Percentiles rank a stretch among this genome's conserved stretches.
phyloP scores from a whole-genome alignment of 768 basidiomycete species.

The Calocybe cyanea region DNA sequence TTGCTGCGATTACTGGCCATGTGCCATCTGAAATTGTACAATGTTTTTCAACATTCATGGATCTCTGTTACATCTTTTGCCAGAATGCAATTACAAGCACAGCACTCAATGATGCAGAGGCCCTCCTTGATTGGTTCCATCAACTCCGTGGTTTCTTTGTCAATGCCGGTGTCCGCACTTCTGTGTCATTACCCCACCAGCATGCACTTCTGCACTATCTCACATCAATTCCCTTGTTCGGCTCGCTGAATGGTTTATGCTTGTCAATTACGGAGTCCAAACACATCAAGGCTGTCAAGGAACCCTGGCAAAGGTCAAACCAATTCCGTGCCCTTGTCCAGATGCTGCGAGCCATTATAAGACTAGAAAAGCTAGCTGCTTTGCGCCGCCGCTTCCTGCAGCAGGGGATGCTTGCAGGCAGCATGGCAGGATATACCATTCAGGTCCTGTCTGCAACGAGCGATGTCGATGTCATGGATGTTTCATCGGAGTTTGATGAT shows the following conservation, averaged over 20 bases:
- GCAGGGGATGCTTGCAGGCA: conserved; percentile 1
- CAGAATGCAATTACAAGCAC: background rate
- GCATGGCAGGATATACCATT: no score
- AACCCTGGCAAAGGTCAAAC: conserved; percentile 19
- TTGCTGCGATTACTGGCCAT: conserved; percentile 20
- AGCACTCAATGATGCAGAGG: no score
- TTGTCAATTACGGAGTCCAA: no score
- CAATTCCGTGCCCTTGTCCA: conserved; percentile 17
- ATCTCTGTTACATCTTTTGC: conserved; percentile 18
- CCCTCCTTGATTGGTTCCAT: no score
- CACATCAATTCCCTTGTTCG: conserved; percentile 3
- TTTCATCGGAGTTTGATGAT: no score
- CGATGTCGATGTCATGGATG: no score
- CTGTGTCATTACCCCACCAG: conserved; percentile 19
- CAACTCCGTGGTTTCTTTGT: no score
- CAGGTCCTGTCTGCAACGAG: no score
- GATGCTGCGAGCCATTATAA: conserved; percentile 19
- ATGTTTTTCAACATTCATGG: no score
- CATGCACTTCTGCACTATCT: conserved; percentile 11
- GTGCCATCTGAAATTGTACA: no score
- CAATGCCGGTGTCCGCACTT: conserved; percentile 4
- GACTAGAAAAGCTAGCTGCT: conserved; percentile 15
- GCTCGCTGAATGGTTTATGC: no score
- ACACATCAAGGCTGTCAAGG: no score
- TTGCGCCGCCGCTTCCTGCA: conserved; percentile 5